These are phyloP conservation scores for Apiospora phragmitis DNA, from an alignment of 2,329 filamentous ascomycete genomes.

Conservation along the genomic window DNA sequence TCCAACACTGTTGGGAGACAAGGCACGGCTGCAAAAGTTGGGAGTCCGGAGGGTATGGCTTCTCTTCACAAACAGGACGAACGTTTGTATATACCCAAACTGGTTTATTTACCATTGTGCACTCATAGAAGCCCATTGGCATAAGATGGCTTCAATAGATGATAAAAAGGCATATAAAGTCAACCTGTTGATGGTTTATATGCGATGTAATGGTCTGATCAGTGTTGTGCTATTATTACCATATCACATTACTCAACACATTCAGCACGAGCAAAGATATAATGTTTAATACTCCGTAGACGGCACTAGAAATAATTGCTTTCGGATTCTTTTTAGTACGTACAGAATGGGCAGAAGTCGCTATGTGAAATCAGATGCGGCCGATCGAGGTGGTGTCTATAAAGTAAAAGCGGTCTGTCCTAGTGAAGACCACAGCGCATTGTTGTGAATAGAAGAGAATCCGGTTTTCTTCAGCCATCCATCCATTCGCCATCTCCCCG, in stretches of 20 bases:
- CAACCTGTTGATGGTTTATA: not conserved
- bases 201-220: too few species aligned
- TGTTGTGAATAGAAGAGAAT: constrained; percentile 2
- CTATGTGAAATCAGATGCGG: constrained; percentile 1
- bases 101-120: not conserved
- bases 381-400: not conserved
- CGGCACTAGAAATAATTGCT: not conserved
- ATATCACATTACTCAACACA: not conserved
- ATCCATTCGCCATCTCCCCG: not conserved
- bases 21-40: not conserved
- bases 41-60: not conserved
- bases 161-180: not conserved
- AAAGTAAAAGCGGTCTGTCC: not conserved
- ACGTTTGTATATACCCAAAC: constrained; percentile 2
- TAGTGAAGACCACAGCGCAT: not conserved
- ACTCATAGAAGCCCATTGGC: not conserved
- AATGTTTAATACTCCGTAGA: not conserved
- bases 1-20: not conserved
- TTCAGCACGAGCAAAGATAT: not conserved
- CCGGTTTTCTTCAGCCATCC: not conserved
- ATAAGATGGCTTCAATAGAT: not conserved
- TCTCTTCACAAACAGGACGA: not conserved
- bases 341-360: not conserved
- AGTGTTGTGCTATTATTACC: not conserved
- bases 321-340: not conserved